Conservation (phyloP, 306 rosid species). For the Amphicarpaea edgeworthii region DNA sequence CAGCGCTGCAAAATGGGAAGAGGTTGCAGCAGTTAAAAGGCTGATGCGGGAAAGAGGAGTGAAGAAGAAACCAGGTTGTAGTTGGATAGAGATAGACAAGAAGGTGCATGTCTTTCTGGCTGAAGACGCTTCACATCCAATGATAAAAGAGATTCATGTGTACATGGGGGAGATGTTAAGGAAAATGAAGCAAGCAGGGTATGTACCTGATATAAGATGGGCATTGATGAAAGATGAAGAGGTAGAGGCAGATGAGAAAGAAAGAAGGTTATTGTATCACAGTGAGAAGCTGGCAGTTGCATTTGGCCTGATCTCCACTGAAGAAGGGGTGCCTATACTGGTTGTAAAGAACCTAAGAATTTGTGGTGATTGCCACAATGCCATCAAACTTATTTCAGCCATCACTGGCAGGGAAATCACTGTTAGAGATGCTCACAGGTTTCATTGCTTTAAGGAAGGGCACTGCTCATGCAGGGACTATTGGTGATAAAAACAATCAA, state of each 20-base stretch:
- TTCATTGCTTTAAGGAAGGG: conserved; percentile 83
- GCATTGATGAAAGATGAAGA: conserved; percentile 67
- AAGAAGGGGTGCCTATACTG: conserved; percentile 71
- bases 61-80: conserved; percentile 87
- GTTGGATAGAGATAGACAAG: conserved; percentile 83
- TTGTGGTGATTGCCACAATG: conserved; percentile 89
- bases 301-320: conserved; percentile 69
- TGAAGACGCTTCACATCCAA: conserved; percentile 81
- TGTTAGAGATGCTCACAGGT: conserved; percentile 77
- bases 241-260: conserved; percentile 67
- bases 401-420: conserved; percentile 76
- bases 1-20: conserved; percentile 74
- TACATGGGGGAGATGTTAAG: conserved; percentile 68
- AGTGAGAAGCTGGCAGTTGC: conserved; percentile 86
- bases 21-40: conserved; percentile 64
- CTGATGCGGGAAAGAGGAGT: conserved; percentile 77
- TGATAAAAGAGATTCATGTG: conserved; percentile 68
- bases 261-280: conserved; percentile 66
- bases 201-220: conserved; percentile 72
- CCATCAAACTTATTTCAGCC: conserved; percentile 73
- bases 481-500: conserved; percentile 57
- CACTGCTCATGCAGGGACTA: conserved; percentile 82
- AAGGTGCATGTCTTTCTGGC: conserved; percentile 72
- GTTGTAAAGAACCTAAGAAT: conserved; percentile 85
- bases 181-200: conserved; percentile 73